Percentiles rank a stretch among this genome's conserved stretches.
These are phyloP conservation scores for Amanita pallidorosea DNA, from an alignment of 768 basidiomycete genomes.

Conservation along the genomic window DNA sequence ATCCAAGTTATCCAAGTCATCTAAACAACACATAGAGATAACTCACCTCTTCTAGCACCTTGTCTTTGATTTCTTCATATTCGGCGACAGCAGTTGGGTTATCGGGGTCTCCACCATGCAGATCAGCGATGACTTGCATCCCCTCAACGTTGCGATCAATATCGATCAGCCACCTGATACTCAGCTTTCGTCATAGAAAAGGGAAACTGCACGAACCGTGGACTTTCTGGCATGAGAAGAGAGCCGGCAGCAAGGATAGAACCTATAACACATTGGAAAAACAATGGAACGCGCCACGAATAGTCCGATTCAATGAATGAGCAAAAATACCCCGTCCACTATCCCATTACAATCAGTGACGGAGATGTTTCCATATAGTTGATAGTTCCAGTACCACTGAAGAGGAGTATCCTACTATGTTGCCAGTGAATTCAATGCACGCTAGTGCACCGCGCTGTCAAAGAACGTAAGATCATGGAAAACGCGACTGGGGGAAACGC, in stretches of 20 bases:
- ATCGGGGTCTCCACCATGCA: constrained; percentile 74
- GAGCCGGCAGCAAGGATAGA: constrained; percentile 69
- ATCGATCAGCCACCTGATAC: constrained; percentile 77
- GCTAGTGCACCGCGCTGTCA: constrained; percentile 78
- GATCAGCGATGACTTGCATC: constrained; percentile 75
- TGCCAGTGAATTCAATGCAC: constrained; percentile 93
- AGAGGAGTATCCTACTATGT: constrained; percentile 82
- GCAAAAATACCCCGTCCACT: constrained; percentile 95
- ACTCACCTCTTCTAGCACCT: constrained; percentile 57
- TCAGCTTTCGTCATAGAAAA: constrained; percentile 17
- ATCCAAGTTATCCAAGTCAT: neutral
- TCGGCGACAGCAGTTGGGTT: constrained; percentile 67
- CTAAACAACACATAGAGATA: neutral
- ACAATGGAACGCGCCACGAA: constrained; percentile 88
- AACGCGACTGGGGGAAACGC: constrained; percentile 12
- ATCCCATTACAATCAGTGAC: constrained; percentile 3
- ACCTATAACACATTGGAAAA: constrained; percentile 84
- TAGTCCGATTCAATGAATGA: constrained; percentile 79
- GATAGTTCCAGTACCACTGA: constrained; percentile 52
- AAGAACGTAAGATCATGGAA: neutral
- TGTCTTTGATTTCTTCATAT: constrained; percentile 82
- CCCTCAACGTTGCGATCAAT: constrained; percentile 76
- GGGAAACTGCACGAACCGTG: constrained; percentile 37
- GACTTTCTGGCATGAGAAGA: constrained; percentile 82
- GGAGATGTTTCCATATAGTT: neutral